Conservation (phyloP, 352 stramenopile species). For the Pythium scleroteichum region DNA sequence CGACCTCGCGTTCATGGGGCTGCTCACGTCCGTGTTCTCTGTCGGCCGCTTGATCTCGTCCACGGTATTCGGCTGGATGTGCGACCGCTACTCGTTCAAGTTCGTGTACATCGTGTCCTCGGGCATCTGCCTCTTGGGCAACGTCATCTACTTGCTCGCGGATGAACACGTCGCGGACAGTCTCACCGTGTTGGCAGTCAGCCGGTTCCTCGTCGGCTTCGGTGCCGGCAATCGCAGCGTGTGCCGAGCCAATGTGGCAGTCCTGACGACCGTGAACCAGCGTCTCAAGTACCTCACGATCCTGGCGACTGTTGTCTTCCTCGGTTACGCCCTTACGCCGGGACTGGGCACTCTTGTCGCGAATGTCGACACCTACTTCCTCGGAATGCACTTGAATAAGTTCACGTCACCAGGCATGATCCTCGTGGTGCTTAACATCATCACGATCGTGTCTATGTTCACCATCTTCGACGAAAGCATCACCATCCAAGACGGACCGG, state of each 20-base stretch:
- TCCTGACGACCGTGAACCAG: slow-evolving; percentile 71
- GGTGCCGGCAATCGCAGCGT: slow-evolving; percentile 79
- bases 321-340: slow-evolving; percentile 73
- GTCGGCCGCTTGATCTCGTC: slow-evolving; percentile 82
- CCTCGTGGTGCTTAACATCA: slow-evolving; percentile 55
- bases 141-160: slow-evolving; percentile 75
- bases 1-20: slow-evolving; percentile 73
- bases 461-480: slow-evolving; percentile 57
- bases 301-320: slow-evolving; percentile 70
- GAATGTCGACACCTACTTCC: slow-evolving; percentile 53
- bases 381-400: slow-evolving; percentile 74
- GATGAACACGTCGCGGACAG: slow-evolving; percentile 61
- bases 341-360: slow-evolving; percentile 70
- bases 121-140: slow-evolving; percentile 65
- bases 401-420: slow-evolving; percentile 70
- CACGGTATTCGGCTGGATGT: slow-evolving; percentile 83
- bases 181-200: slow-evolving; percentile 48
- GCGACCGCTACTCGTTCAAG: slow-evolving; percentile 79
- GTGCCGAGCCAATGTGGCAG: slow-evolving; percentile 70
- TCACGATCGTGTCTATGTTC: slow-evolving; percentile 70
- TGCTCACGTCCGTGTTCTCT: slow-evolving; percentile 82
- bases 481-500: slow-evolving; percentile 56
- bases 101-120: slow-evolving; percentile 83
- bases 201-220: slow-evolving; percentile 79
- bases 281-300: slow-evolving; percentile 77